phyloP scores from a whole-genome alignment of 2,329 filamentous ascomycete species.

The Hymenoscyphus albidus region DNA sequence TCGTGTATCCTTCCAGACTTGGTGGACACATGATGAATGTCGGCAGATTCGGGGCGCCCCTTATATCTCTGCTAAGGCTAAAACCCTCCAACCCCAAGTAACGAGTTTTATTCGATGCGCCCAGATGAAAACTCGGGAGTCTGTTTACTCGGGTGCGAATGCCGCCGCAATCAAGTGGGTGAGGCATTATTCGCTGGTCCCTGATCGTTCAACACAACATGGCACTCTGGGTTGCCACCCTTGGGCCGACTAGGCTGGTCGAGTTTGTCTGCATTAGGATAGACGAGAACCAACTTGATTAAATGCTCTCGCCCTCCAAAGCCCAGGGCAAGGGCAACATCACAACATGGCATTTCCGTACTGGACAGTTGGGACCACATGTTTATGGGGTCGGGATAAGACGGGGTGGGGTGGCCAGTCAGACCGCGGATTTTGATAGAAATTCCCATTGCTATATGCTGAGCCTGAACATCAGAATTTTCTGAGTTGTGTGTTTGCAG shows the following conservation, averaged over 20 bases:
- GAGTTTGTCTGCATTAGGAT: slow-evolving; percentile 10
- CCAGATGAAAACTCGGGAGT: slow-evolving; percentile 17
- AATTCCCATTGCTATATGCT: neutral
- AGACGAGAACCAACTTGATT: slow-evolving; percentile 10
- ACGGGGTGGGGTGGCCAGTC: slow-evolving; percentile 9
- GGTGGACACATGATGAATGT: slow-evolving; percentile 19
- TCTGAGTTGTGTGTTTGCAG: neutral
- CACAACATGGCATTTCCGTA: neutral
- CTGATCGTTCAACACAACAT: neutral
- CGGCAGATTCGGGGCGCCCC: slow-evolving; percentile 19
- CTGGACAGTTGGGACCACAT: neutral
- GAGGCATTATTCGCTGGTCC: slow-evolving; percentile 8
- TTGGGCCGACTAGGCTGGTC: slow-evolving; percentile 8
- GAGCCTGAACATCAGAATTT: neutral
- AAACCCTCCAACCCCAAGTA: slow-evolving; percentile 9
- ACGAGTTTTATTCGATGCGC: slow-evolving; percentile 16
- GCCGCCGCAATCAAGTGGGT: slow-evolving; percentile 8
- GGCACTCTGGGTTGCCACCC: slow-evolving; percentile 2
- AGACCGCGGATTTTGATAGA: neutral
- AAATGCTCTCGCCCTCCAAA: neutral
- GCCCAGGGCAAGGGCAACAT: neutral
- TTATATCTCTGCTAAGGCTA: slow-evolving; percentile 17
- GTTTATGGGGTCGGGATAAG: slow-evolving; percentile 19
- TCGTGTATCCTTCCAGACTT: neutral
- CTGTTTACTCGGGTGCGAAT: slow-evolving; percentile 18